phyloP scores from a whole-genome alignment of 2,329 filamentous ascomycete genomes.

The Hypoxylon sp. region DNA sequence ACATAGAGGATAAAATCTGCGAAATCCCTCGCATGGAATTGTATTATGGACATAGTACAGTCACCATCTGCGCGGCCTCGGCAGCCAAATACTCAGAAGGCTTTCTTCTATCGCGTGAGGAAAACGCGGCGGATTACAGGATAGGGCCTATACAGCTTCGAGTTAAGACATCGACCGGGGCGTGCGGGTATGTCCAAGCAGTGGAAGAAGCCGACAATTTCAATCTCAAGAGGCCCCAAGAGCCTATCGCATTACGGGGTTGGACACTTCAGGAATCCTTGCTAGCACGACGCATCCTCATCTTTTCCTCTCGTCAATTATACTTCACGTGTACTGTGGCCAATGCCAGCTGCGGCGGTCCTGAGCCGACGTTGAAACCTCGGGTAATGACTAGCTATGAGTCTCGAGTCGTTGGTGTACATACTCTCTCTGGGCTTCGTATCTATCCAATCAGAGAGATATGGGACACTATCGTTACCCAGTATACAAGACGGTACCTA shows the following conservation, averaged over 20 bases:
- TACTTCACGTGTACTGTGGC: conserved; percentile 40
- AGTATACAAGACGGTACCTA: conserved; percentile 34
- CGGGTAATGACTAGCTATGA: conserved; percentile 30
- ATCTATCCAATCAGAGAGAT: conserved; percentile 33
- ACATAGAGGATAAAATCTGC: conserved; percentile 18
- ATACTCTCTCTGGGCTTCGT: conserved; percentile 34
- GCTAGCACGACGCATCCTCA: conserved; percentile 41
- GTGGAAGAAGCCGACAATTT: conserved; percentile 25
- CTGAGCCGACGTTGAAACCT: conserved; percentile 27
- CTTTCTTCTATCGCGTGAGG: conserved; percentile 22
- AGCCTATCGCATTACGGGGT: conserved; percentile 36
- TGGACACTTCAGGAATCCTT: conserved; percentile 45
- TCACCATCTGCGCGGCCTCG: conserved; percentile 35
- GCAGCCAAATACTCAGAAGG: conserved; percentile 29
- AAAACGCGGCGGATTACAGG: conserved; percentile 23
- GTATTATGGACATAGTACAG: conserved; percentile 34
- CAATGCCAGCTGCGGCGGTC: conserved; percentile 39
- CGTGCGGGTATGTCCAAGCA: conserved; percentile 27
- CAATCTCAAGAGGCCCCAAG: conserved; percentile 18
- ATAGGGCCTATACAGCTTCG: conserved; percentile 34
- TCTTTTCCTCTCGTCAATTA: conserved; percentile 40
- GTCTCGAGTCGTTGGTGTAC: conserved; percentile 35
- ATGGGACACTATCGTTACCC: conserved; percentile 32
- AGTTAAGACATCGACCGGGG: conserved; percentile 17
- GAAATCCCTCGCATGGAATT: conserved; percentile 36